phyloP scores from a whole-genome alignment of 257 asterid genomes.

The Solanum pimpinellifolium region DNA sequence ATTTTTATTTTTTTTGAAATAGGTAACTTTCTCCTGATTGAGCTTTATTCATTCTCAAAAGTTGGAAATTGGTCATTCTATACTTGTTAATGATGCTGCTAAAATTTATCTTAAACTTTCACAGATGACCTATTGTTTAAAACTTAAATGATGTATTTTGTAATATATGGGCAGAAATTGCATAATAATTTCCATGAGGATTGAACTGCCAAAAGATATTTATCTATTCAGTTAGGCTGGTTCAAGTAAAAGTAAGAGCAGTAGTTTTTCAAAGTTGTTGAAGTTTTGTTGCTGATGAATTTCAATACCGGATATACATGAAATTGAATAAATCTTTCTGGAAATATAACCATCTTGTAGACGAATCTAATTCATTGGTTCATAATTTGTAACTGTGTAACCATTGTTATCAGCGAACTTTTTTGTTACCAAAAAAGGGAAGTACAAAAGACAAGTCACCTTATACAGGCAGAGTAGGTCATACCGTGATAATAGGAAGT shows the following conservation, averaged over 20 bases:
- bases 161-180: neutral
- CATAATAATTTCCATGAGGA: neutral
- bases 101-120: neutral
- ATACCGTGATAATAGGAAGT: constrained; percentile 80
- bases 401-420: neutral
- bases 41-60: neutral
- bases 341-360: neutral
- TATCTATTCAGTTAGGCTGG: neutral
- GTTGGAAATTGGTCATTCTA: neutral
- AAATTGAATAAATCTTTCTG: neutral
- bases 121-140: neutral
- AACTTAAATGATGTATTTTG: neutral
- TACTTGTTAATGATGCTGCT: neutral
- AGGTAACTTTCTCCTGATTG: neutral
- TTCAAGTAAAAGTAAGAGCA: neutral
- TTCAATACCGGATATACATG: neutral
- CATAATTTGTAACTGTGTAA: neutral
- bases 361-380: neutral
- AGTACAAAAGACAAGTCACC: neutral
- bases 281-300: neutral
- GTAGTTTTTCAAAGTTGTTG: neutral
- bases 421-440: neutral
- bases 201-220: neutral
- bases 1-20: too few relatives aligned
- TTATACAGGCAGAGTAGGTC: neutral